Percentiles rank a stretch among this genome's conserved stretches.
phyloP scores from a whole-genome alignment of 768 basidiomycete genomes.

The Pleurotus sapidus region DNA sequence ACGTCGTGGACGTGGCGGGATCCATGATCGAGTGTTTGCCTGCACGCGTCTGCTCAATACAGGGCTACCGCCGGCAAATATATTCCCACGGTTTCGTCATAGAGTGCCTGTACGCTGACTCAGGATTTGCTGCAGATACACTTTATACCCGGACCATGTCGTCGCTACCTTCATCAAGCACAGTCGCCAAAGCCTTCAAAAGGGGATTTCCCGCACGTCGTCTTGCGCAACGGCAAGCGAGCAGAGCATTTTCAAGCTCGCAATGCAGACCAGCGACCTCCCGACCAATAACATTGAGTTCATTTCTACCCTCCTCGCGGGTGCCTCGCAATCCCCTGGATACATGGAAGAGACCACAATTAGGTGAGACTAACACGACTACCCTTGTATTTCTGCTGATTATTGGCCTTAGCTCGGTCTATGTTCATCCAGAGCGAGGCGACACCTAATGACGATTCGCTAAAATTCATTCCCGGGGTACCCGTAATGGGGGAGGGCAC shows the following conservation, averaged over 20 bases:
- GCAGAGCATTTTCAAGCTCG: background rate
- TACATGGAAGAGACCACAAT: conserved; percentile 13
- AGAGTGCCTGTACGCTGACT: background rate
- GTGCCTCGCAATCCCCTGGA: background rate
- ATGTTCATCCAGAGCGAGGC: conserved; percentile 99
- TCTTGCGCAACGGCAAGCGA: background rate
- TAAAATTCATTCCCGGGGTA: conserved; percentile 96
- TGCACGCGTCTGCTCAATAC: background rate
- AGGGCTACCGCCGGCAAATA: background rate
- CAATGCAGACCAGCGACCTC: background rate
- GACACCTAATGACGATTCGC: conserved; percentile 95
- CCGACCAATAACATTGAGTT: background rate
- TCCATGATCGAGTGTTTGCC: background rate
- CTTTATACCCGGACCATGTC: conserved; percentile 5
- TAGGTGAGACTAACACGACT: conserved; percentile 21
- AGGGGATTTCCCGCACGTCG: background rate
- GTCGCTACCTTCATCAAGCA: conserved; percentile 4
- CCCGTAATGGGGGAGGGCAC: conserved; percentile 86
- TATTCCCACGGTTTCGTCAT: background rate
- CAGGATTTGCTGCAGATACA: too few relatives aligned
- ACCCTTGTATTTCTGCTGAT: background rate
- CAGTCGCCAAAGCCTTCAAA: background rate
- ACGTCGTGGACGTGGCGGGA: conserved; percentile 13
- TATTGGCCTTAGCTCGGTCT: conserved; percentile 52
- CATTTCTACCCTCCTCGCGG: background rate